Percentiles rank a stretch among this genome's conserved stretches.
phyloP scores from a whole-genome alignment of 176 grass and related monocot genomes.

The Pontederia paniculata region DNA sequence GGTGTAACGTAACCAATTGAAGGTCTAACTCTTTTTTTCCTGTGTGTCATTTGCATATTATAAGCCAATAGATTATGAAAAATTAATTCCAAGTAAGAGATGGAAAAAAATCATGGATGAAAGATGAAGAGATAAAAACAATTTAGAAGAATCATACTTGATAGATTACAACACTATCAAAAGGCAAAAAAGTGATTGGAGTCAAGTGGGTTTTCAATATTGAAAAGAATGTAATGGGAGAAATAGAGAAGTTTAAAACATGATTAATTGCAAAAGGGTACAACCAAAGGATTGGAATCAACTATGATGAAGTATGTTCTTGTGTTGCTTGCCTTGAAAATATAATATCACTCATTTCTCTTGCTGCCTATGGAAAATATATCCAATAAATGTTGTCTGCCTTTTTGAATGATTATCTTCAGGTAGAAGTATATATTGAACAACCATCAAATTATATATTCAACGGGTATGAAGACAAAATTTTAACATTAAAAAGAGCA shows the following conservation, averaged over 20 bases:
- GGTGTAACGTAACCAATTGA: neutral
- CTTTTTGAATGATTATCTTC: neutral
- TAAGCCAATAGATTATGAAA: neutral
- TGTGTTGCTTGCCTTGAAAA: neutral
- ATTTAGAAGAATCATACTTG: constrained; percentile 2
- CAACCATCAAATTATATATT: neutral
- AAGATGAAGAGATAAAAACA: neutral
- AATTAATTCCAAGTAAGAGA: neutral
- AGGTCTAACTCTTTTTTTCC: neutral
- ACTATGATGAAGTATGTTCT: neutral
- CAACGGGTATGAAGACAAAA: neutral
- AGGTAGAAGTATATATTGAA: constrained; percentile 4
- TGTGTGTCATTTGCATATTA: neutral
- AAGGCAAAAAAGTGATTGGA: neutral
- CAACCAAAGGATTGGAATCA: neutral
- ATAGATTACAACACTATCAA: neutral
- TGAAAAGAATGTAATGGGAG: neutral
- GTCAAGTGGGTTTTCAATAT: neutral
- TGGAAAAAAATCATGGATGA: neutral
- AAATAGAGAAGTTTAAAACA: neutral
- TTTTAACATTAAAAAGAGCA: neutral
- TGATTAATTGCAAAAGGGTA: neutral
- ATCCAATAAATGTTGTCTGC: too few species aligned
- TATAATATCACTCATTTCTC: neutral
- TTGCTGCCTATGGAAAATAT: too few species aligned